Conservation (phyloP, 148 eudicot genomes). For the Vaccinium vitisidaea region DNA sequence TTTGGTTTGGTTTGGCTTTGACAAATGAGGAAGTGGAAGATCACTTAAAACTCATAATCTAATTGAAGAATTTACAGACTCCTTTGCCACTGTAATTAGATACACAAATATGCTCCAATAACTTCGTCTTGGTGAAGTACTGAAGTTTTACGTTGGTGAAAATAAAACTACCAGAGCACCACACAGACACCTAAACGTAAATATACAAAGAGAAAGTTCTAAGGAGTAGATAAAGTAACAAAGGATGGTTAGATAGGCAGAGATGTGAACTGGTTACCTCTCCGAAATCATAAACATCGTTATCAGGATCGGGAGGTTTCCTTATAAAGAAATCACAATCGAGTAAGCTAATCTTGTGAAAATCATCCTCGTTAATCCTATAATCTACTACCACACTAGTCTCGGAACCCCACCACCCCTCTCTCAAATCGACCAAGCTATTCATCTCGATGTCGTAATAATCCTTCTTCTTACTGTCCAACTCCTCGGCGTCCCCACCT, state of each 20-base stretch:
- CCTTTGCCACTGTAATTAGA: too few species aligned
- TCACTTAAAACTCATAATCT: too few species aligned
- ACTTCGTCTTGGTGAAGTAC: too few species aligned
- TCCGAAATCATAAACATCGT: conserved; percentile 84
- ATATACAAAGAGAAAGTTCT: not conserved
- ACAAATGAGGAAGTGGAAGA: too few species aligned
- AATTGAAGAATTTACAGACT: too few species aligned
- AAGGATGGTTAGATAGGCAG: too few species aligned
- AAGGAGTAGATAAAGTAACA: too few species aligned
- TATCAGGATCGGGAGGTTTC: conserved; percentile 83
- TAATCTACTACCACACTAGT: conserved; percentile 53
- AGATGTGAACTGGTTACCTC: conserved; percentile 43
- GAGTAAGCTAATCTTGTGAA: conserved; percentile 72
- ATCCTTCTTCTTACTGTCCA: too few species aligned
- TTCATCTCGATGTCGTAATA: conserved; percentile 53
- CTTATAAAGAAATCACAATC: conserved; percentile 92
- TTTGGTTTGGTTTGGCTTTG: too few species aligned
- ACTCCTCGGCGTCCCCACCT: conserved; percentile 23
- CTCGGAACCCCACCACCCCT: conserved; percentile 85
- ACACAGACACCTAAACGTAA: not conserved
- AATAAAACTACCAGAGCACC: not conserved
- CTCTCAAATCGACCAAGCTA: conserved; percentile 57
- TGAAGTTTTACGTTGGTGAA: too few species aligned
- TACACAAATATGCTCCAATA: too few species aligned
- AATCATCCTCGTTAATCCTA: conserved; percentile 85